A percentile compares a stretch with the other conserved stretches of the same genome.
phyloP scores from a whole-genome alignment of 441 rosid species.

The Syzygium syzygioides region DNA sequence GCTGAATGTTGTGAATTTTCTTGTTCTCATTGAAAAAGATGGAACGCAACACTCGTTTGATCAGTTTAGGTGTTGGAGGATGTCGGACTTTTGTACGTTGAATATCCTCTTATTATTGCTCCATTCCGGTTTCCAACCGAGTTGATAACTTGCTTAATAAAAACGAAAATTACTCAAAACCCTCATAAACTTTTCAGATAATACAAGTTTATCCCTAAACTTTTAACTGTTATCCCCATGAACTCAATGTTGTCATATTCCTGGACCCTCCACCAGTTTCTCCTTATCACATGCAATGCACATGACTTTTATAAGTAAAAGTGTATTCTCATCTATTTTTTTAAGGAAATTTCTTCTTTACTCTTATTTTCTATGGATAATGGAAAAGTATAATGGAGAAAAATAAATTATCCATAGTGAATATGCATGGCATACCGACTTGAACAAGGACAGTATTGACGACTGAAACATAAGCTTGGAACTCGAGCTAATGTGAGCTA shows the following conservation, averaged over 20 bases:
- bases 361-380: background rate
- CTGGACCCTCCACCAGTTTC: background rate
- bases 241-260: too few species aligned
- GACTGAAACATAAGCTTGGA: too few species aligned
- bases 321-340: background rate
- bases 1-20: background rate
- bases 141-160: background rate
- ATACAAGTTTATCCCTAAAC: too few species aligned
- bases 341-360: background rate
- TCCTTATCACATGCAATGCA: background rate
- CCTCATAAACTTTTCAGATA: too few species aligned
- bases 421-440: too few species aligned
- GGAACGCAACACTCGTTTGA: background rate
- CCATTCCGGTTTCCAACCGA: background rate
- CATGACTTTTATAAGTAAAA: background rate
- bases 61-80: background rate
- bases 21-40: background rate
- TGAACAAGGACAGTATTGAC: too few species aligned
- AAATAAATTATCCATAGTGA: too few species aligned
- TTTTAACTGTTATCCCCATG: too few species aligned
- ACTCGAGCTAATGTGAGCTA: too few species aligned
- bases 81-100: background rate
- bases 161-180: too few species aligned
- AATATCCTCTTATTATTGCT: background rate
- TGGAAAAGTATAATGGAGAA: too few species aligned